phyloP scores from a whole-genome alignment of 495 filamentous ascomycete genomes.

The Tuber brumale region DNA sequence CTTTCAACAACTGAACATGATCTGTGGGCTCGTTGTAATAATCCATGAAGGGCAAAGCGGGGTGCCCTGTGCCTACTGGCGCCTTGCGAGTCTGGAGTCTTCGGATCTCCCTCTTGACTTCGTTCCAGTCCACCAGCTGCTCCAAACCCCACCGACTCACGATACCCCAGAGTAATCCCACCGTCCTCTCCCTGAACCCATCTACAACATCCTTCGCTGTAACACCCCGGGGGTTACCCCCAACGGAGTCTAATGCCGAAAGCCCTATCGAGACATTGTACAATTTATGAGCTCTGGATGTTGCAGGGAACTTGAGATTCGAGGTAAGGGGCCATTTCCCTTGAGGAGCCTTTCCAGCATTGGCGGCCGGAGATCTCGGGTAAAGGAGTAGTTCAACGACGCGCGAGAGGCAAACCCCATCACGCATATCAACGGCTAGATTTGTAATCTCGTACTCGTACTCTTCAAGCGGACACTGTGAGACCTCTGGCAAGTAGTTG shows the following conservation, averaged over 20 bases:
- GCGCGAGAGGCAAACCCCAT: slow-evolving; percentile 56
- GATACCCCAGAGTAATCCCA: slow-evolving; percentile 57
- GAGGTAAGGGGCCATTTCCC: slow-evolving; percentile 50
- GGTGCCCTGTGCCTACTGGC: slow-evolving; percentile 11
- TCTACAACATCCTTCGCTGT: slow-evolving; percentile 59
- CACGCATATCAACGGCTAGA: slow-evolving; percentile 59
- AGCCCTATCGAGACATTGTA: slow-evolving; percentile 59
- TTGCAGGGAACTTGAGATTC: slow-evolving; percentile 55
- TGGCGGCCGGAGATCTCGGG: slow-evolving; percentile 29
- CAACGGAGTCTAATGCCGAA: slow-evolving; percentile 47
- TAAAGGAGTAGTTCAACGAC: slow-evolving; percentile 57
- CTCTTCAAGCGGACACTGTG: slow-evolving; percentile 56
- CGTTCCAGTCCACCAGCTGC: slow-evolving; percentile 52
- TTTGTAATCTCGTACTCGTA: slow-evolving; percentile 55
- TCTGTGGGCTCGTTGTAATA: slow-evolving; percentile 36
- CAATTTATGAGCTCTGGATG: slow-evolving; percentile 54
- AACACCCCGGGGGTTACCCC: slow-evolving; percentile 44
- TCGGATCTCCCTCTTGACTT: slow-evolving; percentile 50
- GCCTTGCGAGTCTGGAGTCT: slow-evolving; percentile 44
- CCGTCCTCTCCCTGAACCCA: slow-evolving; percentile 61
- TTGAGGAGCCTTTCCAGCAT: slow-evolving; percentile 35
- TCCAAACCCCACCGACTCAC: slow-evolving; percentile 54
- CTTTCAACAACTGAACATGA: slow-evolving; percentile 48
- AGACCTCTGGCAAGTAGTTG: slow-evolving; percentile 51
- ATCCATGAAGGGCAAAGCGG: slow-evolving; percentile 17